Evolutionary conservation across 805 yeast species (phyloP).

Genomic region (Wickerhamomyces queroliae): DNA sequence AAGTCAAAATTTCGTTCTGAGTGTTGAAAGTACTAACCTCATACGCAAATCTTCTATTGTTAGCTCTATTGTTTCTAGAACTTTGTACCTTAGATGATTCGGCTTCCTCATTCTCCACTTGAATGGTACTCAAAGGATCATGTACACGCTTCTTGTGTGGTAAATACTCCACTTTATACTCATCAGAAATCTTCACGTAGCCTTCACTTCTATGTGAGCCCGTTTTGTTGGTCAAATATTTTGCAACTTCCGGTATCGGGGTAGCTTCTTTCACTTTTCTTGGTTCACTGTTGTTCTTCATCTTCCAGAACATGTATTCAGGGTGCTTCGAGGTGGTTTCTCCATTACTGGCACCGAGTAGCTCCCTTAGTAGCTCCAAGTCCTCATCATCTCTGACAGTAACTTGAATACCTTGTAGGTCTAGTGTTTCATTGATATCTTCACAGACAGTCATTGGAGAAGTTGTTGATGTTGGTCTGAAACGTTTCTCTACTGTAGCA

Average conservation of each 20-base stretch:
- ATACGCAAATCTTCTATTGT: conserved; percentile 82
- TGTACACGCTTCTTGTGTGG: conserved; percentile 74
- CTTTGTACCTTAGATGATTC: conserved; percentile 45
- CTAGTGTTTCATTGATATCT: conserved; percentile 28
- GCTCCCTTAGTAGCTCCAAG: conserved; percentile 41
- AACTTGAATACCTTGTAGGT: conserved; percentile 44
- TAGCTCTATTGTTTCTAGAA: conserved; percentile 81
- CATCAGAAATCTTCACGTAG: conserved; percentile 65
- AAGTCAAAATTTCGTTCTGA: conserved; percentile 73
- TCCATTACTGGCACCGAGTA: conserved; percentile 22
- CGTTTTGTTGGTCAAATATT: conserved; percentile 32
- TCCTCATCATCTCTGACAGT: conserved; percentile 75
- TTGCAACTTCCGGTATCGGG: conserved; percentile 14
- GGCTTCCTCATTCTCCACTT: conserved; percentile 50
- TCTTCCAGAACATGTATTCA: conserved; percentile 30
- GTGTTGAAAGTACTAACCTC: conserved; percentile 81
- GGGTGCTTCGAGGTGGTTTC: conserved; percentile 1
- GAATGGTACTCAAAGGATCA: conserved; percentile 69
- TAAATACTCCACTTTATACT: conserved; percentile 65
- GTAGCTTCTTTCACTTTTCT: conserved; percentile 21
- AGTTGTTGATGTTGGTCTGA: conserved; percentile 42
- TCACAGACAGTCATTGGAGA: conserved; percentile 53
- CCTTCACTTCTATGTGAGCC: conserved; percentile 74
- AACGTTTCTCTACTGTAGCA: conserved; percentile 27
- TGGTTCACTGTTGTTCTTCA: background rate